Conservation (phyloP, 2,329 filamentous ascomycete genomes). For the Stagonosporopsis cucurbitacearum region DNA sequence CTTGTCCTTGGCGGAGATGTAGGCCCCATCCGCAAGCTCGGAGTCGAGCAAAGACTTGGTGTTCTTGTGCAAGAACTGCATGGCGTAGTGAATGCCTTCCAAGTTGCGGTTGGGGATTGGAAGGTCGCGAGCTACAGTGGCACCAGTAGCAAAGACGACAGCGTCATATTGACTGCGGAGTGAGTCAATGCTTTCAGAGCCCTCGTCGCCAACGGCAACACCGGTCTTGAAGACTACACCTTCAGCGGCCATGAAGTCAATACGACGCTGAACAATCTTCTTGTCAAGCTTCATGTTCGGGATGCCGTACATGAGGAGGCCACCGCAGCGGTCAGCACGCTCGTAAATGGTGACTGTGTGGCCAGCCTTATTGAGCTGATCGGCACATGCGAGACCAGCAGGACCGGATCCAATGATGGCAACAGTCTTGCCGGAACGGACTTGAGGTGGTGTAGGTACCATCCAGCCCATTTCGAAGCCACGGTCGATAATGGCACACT, state of each 20-base stretch:
- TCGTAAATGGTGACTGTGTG: constrained; percentile 91
- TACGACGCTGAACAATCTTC: constrained; percentile 92
- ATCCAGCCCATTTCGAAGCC: constrained; percentile 99
- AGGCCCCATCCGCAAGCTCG: constrained; percentile 78
- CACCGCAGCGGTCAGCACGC: constrained; percentile 87
- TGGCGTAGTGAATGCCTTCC: constrained; percentile 91
- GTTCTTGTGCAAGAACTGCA: constrained; percentile 97
- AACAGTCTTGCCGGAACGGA: constrained; percentile 85
- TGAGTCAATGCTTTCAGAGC: constrained; percentile 70
- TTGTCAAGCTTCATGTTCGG: constrained; percentile 99
- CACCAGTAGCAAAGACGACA: constrained; percentile 89
- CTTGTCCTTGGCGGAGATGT: constrained; percentile 95
- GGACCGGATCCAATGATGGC: constrained; percentile 92
- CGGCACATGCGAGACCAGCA: constrained; percentile 85
- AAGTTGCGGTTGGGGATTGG: constrained; percentile 88
- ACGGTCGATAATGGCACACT: constrained; percentile 96
- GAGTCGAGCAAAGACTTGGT: constrained; percentile 97
- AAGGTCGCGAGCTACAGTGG: constrained; percentile 90
- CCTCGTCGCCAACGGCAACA: constrained; percentile 78
- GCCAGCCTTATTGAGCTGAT: constrained; percentile 92
- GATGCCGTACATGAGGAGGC: constrained; percentile 97
- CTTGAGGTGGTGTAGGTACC: constrained; percentile 78
- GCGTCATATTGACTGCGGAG: constrained; percentile 79
- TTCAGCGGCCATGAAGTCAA: constrained; percentile 92
- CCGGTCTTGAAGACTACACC: constrained; percentile 83